Base-by-base conservation (phyloP, 495 filamentous ascomycete species). In the Talaromyces proteolyticus region DNA sequence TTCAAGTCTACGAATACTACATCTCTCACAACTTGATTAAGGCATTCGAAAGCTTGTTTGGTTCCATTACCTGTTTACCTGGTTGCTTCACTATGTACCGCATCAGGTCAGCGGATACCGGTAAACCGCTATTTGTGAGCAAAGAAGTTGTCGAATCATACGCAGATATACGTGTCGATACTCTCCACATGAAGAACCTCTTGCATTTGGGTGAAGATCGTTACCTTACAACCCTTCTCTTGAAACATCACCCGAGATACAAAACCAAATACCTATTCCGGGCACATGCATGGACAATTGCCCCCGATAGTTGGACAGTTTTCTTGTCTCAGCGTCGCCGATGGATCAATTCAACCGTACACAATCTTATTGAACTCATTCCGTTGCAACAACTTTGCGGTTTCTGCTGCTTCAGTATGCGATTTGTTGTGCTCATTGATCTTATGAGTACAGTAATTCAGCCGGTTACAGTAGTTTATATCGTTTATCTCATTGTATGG, bases 391-490 rank as follows among this genome's bases (percentile, higher is more conserved):
- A 97, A 62, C 82, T 99, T 24, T 99, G 93, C 69, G 93, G 93
- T 65, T 99, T 99, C 81, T 99, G 93, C 76, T 97, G 94, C 70
- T 99, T 99, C 77, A 91, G 86, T 66, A 99, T 99, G 93, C 82
- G 93, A 57, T 99, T 99, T 70, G 76, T 99, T 52, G 92, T 99
- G 55, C 95, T 99, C 59, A 66, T 97, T 50, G 93, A 99, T 63
- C 76, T 99, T 39, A 73, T 99, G 49, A 89, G 86, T 49, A 99
- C 93, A 24, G 67, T 97, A 50, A 84, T 97, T 44, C 89, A 92
- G 62, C 93, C 93, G 3, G 93, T 96, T 39, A 92, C 84, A 1
- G 75, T 94, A n/a, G 92, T 79, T 21, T 99, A 97, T 59, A 85
- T 99, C 53, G 75, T 77, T 43, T 99, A 99, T 65, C 75, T 97